These are phyloP conservation scores for Glaciozyma martinii DNA, from an alignment of 768 basidiomycete genomes.

Conservation along the genomic window DNA sequence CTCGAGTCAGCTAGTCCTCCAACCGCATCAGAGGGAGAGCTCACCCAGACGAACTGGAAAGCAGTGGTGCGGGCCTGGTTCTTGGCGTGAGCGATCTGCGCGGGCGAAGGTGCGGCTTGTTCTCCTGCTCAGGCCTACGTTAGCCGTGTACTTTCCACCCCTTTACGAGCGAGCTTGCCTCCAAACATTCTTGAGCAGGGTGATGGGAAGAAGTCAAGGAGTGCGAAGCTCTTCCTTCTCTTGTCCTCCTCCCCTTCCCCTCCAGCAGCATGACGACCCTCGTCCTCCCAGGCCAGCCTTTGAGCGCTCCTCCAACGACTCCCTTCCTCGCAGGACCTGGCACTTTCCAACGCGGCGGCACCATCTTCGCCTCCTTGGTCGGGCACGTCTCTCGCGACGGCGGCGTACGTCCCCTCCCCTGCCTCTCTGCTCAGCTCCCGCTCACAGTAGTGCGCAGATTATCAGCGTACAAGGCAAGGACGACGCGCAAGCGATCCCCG, in stretches of 20 bases:
- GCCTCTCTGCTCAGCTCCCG: slow-evolving; percentile 21
- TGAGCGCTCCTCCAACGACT: slow-evolving; percentile 52
- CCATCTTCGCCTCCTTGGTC: slow-evolving; percentile 60
- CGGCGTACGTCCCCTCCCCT: slow-evolving; percentile 53
- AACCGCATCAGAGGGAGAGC: too few species aligned
- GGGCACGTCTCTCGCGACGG: slow-evolving; percentile 56
- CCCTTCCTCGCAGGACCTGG: slow-evolving; percentile 53
- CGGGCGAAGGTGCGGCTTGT: background rate
- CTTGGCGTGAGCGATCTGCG: background rate
- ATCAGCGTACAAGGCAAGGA: slow-evolving; percentile 21
- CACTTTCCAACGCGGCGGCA: slow-evolving; percentile 56
- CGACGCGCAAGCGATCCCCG: slow-evolving; percentile 22
- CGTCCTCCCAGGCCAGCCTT: slow-evolving; percentile 71
- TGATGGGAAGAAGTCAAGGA: too few species aligned
- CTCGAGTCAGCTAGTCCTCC: background rate
- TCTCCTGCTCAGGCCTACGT: background rate
- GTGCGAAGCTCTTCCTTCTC: too few species aligned
- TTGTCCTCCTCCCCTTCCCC: background rate
- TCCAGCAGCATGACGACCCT: slow-evolving; percentile 37
- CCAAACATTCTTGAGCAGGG: too few species aligned
- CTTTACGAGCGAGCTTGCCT: too few species aligned
- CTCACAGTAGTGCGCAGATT: background rate
- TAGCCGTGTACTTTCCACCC: too few species aligned
- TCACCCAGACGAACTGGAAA: background rate
- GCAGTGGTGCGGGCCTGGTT: background rate